These are phyloP conservation scores for Trypanosomatidae sp. DNA, from an alignment of 208 protist genomes.

Conservation along the genomic window DNA sequence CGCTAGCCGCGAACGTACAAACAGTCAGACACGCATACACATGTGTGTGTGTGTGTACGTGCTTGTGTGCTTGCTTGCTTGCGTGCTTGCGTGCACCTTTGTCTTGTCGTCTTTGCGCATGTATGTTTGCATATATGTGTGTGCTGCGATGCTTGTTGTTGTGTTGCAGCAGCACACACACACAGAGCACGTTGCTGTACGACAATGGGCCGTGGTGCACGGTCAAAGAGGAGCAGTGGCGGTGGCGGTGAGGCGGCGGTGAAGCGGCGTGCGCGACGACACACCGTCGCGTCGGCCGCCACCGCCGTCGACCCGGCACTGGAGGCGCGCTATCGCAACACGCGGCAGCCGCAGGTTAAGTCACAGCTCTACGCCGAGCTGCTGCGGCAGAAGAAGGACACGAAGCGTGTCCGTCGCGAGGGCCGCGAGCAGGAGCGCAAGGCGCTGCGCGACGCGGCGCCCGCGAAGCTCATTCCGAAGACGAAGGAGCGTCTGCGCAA, in stretches of 20 bases:
- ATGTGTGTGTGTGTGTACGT: neutral
- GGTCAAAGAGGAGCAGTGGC: slow-evolving; percentile 43
- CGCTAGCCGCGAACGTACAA: slow-evolving; percentile 12
- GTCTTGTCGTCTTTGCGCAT: too few species aligned
- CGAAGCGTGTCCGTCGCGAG: slow-evolving; percentile 75
- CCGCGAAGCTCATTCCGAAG: slow-evolving; percentile 69
- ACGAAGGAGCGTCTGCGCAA: slow-evolving; percentile 80
- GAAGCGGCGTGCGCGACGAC: slow-evolving; percentile 16
- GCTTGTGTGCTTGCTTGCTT: too few species aligned
- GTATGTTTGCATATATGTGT: too few species aligned
- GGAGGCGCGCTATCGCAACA: slow-evolving; percentile 73
- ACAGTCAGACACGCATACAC: neutral
- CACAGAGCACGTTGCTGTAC: too few species aligned
- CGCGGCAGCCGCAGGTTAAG: slow-evolving; percentile 71
- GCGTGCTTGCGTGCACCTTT: too few species aligned
- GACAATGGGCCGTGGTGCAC: slow-evolving; percentile 69
- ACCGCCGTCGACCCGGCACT: slow-evolving; percentile 59
- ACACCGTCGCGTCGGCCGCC: slow-evolving; percentile 23
- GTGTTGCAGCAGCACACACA: neutral
- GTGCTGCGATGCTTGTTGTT: too few species aligned
- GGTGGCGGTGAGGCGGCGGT: slow-evolving; percentile 6
- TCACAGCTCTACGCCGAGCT: slow-evolving; percentile 78
- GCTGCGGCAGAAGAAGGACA: slow-evolving; percentile 81
- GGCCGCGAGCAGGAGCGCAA: slow-evolving; percentile 57
- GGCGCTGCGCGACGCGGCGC: slow-evolving; percentile 53